phyloP scores from a whole-genome alignment of 768 basidiomycete genomes.

The Rhodotorula sphaerocarpa region DNA sequence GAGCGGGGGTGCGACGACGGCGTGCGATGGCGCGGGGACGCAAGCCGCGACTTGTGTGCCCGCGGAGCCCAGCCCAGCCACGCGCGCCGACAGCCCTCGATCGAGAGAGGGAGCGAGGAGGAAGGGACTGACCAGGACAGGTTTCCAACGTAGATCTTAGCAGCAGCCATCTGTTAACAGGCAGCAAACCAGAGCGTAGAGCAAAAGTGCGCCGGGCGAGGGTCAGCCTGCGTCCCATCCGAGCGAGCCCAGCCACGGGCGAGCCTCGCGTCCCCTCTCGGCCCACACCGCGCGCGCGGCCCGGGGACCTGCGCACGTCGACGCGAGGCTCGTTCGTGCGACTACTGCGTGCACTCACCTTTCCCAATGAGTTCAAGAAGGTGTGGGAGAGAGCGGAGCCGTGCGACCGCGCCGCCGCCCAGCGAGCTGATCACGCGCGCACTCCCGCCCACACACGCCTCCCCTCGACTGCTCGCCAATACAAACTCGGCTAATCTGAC shows the following conservation, averaged over 20 bases:
- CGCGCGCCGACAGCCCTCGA: no score
- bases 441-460: neutral
- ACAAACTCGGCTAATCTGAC: no score
- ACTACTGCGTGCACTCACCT: conserved; percentile 3
- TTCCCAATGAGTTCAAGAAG: neutral
- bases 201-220: neutral
- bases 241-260: neutral
- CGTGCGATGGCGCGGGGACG: neutral
- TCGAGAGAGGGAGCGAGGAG: no score
- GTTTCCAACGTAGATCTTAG: conserved; percentile 35
- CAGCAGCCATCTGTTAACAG: conserved; percentile 11
- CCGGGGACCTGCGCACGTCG: no score
- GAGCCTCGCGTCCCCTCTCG: no score
- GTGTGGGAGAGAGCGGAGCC: neutral
- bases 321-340: no score
- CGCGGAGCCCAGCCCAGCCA: no score
- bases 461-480: no score
- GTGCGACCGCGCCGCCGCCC: neutral
- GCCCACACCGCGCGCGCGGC: no score
- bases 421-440: neutral
- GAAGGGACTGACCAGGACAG: conserved; percentile 30
- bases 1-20: no score
- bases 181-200: neutral
- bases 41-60: neutral
- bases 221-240: neutral